A percentile compares a stretch with the other conserved stretches of the same genome.
Conservation (phyloP, 2,329 filamentous ascomycete species). For the Alternaria hordeiaustralica region DNA sequence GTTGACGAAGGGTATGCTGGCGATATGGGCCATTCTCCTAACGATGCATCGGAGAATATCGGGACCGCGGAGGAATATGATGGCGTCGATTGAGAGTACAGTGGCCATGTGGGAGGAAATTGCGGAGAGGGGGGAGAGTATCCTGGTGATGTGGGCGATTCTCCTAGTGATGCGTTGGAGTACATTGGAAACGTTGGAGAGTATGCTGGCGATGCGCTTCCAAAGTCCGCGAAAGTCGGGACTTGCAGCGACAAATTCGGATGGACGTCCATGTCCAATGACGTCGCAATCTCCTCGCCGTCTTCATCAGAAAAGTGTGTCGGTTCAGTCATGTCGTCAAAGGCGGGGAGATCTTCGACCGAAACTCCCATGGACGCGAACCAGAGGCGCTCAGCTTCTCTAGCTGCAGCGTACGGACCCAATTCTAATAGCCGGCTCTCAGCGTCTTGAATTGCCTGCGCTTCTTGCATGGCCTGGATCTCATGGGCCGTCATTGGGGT, state of each 20-base stretch:
- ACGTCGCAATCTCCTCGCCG: neutral
- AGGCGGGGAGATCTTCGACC: neutral
- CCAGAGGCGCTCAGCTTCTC: neutral
- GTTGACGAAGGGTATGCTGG: rapidly evolving
- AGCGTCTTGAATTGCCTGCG: neutral
- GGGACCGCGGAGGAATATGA: neutral
- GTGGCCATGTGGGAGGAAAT: neutral
- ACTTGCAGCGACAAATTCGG: neutral
- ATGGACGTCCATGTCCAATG: neutral
- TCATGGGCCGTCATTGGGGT: neutral
- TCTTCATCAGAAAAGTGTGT: neutral
- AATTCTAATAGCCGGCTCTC: neutral
- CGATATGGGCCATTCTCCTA: rapidly evolving
- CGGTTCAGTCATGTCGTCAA: neutral
- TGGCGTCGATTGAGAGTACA: neutral
- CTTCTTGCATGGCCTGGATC: neutral
- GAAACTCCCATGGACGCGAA: neutral
- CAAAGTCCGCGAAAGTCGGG: neutral
- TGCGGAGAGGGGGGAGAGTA: no score
- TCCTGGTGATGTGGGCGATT: neutral
- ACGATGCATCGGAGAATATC: neutral
- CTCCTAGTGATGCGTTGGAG: neutral
- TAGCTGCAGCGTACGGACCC: neutral
- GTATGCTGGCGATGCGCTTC: neutral
- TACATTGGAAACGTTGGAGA: neutral